phyloP scores from a whole-genome alignment of 2,329 filamentous ascomycete species.

The Fulvia fulva region DNA sequence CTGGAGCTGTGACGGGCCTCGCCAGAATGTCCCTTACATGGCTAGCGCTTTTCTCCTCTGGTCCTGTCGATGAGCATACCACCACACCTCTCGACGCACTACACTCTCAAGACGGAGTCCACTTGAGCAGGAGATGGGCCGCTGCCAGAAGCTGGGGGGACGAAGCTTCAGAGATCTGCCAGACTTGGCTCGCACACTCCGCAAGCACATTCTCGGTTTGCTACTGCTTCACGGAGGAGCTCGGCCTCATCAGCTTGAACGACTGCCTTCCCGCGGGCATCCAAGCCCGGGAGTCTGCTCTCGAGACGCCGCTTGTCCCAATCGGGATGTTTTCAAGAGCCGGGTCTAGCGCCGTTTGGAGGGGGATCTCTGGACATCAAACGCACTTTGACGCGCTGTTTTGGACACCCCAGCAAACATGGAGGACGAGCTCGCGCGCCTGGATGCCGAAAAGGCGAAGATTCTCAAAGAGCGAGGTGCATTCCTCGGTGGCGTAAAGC shows the following conservation, averaged over 20 bases:
- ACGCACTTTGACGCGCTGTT: no score
- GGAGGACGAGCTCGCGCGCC: no score
- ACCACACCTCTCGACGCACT: background rate
- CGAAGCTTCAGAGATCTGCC: background rate
- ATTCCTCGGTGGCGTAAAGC: no score
- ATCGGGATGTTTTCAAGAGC: no score
- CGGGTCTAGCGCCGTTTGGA: no score
- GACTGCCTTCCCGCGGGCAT: background rate
- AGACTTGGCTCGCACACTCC: background rate
- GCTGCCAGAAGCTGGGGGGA: background rate
- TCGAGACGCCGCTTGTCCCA: background rate
- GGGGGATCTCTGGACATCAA: no score
- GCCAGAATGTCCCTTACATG: no score
- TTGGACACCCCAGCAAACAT: no score
- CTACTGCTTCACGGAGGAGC: background rate
- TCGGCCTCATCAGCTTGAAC: background rate
- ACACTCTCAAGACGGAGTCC: background rate
- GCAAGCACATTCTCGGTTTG: background rate
- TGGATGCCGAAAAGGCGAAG: no score
- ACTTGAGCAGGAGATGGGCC: background rate
- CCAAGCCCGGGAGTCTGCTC: background rate
- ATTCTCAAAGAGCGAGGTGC: no score
- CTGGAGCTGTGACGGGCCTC: no score
- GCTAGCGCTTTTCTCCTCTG: background rate
- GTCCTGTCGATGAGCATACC: background rate